Evolutionary conservation across 1,139 yeast species (phyloP).

Genomic region (Maudiozyma humilis): DNA sequence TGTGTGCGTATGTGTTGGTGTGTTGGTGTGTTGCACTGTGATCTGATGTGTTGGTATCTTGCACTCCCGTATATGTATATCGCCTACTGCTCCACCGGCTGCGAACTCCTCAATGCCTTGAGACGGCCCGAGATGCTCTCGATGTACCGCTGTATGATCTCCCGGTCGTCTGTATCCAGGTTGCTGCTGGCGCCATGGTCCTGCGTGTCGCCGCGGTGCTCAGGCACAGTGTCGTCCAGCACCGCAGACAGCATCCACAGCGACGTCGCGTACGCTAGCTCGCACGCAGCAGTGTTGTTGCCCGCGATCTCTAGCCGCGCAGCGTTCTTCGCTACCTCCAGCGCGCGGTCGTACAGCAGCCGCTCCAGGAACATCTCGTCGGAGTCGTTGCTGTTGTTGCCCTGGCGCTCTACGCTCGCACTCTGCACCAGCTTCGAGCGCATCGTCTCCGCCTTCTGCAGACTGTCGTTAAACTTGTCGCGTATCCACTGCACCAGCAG

Average conservation of each 20-base stretch:
- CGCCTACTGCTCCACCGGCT: too few species aligned
- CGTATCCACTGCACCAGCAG: slow-evolving; percentile 89
- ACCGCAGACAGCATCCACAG: slow-evolving; percentile 93
- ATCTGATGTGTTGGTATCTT: background rate
- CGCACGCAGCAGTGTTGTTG: slow-evolving; percentile 72
- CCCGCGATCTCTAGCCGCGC: slow-evolving; percentile 80
- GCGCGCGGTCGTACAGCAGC: slow-evolving; percentile 81
- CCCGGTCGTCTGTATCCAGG: slow-evolving; percentile 62
- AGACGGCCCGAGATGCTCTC: slow-evolving; percentile 65
- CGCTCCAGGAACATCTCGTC: slow-evolving; percentile 59
- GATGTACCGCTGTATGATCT: slow-evolving; percentile 69
- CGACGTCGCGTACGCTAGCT: slow-evolving; percentile 80
- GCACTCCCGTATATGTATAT: too few species aligned
- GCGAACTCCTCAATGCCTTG: slow-evolving; percentile 47
- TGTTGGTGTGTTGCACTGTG: background rate
- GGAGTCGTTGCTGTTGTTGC: slow-evolving; percentile 4
- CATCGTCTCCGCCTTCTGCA: slow-evolving; percentile 80
- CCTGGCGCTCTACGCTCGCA: background rate
- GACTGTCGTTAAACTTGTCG: slow-evolving; percentile 76
- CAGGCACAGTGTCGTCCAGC: slow-evolving; percentile 34
- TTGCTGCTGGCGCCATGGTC: background rate
- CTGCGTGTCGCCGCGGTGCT: slow-evolving; percentile 9
- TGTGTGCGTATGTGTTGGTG: background rate
- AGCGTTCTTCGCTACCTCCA: slow-evolving; percentile 85
- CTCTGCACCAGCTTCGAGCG: slow-evolving; percentile 19